Percentiles rank a stretch among this genome's conserved stretches.
phyloP scores from a whole-genome alignment of 208 protist genomes.

The Trypanosoma congolense region DNA sequence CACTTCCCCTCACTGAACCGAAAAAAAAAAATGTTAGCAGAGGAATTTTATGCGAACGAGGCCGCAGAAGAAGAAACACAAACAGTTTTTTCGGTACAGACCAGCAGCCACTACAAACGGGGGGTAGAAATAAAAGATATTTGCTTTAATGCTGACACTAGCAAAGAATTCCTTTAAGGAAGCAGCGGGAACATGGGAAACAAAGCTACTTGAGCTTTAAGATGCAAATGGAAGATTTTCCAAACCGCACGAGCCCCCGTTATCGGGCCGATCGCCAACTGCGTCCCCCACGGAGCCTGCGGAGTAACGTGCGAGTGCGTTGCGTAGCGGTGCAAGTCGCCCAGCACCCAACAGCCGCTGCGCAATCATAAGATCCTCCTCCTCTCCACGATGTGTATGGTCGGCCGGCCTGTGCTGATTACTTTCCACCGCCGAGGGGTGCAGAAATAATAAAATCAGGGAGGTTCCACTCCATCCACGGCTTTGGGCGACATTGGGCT shows the following conservation, averaged over 20 bases:
- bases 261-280: not conserved
- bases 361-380: constrained; percentile 12
- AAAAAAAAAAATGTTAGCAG: no score
- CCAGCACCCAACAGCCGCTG: constrained; percentile 3
- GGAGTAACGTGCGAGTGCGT: constrained; percentile 12
- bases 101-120: no score
- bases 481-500: constrained; percentile 8
- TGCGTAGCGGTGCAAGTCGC: constrained; percentile 2
- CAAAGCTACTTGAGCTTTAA: no score
- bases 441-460: constrained; percentile 34
- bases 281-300: not conserved
- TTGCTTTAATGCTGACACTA: no score
- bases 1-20: no score
- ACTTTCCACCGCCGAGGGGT: not conserved
- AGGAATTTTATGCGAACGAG: no score
- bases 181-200: no score
- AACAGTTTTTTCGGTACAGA: no score
- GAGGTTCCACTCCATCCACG: constrained; percentile 41
- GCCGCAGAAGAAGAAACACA: no score
- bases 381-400: not conserved
- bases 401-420: not conserved
- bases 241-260: constrained; percentile 2
- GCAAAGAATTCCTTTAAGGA: no score
- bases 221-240: constrained; percentile 10
- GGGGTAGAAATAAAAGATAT: no score